Base-by-base conservation (phyloP, 2,329 filamentous ascomycete genomes). In the Calonectria ilicicola region DNA sequence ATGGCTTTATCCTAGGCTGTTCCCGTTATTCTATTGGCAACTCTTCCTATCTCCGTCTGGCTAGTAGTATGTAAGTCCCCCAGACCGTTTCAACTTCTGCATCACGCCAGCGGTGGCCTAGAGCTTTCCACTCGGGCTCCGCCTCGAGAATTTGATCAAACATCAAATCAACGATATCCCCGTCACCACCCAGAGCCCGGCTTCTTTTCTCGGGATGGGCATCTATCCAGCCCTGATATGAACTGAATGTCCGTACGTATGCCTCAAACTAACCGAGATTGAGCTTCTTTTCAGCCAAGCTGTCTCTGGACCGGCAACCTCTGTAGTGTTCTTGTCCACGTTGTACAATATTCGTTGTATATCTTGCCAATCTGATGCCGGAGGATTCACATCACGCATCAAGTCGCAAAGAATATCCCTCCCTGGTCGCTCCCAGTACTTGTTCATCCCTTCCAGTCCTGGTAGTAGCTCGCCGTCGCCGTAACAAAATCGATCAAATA, bases 381-480 rank as follows among this genome's bases (percentile, higher is more conserved):
- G 90, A 19, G 90, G 89, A 56, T 85, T 81, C 7, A 93, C 85
- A 9, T 84, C 84, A n/a, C 84, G 82, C 65, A 90, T 83, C 72
- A 89, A 84, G 65, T 88, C 83, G 69, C 89, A 85, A 60, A 93
- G 82, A 49, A 89, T 89, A 26, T 85, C 82, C 26, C 91, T 84
- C 0, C 92, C 91, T 0, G 90, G 90, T 78, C 90, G 87, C 79
- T 91, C 87, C 92, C 91, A 93, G 80, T 89, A 92, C 19, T 82
- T 81, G 0, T 89, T 90, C 84, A 93, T 87, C 12, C 85, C 84
- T 66, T 87, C 83, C 38, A 86, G 75, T 0, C 87, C 86, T 6
- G 84, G 82, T 26, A 80, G 82, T 15, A 85, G 84, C 38, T 88
- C 85, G 38, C 83, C 85, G 19, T 84, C 80, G 8, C 86, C 87